These are phyloP conservation scores for Phytophthora multivora DNA, from an alignment of 352 stramenopile species.

Conservation along the genomic window DNA sequence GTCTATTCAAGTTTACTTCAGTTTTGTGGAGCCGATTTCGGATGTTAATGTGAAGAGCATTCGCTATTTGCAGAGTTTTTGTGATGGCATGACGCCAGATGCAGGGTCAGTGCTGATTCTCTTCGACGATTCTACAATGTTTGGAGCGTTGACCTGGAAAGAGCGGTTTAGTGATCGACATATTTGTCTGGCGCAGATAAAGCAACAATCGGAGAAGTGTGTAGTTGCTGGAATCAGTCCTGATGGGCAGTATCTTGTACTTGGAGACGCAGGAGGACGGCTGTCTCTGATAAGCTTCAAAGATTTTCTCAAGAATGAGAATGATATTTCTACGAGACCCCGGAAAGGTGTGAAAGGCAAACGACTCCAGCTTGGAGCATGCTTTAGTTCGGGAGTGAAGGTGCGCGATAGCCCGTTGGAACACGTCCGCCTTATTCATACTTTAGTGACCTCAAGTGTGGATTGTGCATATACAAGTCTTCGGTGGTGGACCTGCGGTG, in stretches of 20 bases:
- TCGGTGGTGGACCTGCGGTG: constrained; percentile 31
- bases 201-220: constrained; percentile 15
- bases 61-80: constrained; percentile 19
- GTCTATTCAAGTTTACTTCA: constrained; percentile 46
- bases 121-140: constrained; percentile 22
- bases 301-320: constrained; percentile 24
- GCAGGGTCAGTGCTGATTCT: constrained; percentile 43
- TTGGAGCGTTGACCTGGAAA: constrained; percentile 58
- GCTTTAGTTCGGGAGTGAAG: constrained; percentile 39
- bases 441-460: not conserved
- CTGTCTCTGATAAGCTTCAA: constrained; percentile 45
- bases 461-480: constrained; percentile 28
- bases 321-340: not conserved
- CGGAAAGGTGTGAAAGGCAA: constrained; percentile 18
- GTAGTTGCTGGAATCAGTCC: constrained; percentile 23
- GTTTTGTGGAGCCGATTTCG: constrained; percentile 45
- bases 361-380: constrained; percentile 28
- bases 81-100: constrained; percentile 26
- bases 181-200: constrained; percentile 41
- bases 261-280: constrained; percentile 31
- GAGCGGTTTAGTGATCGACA: constrained; percentile 62
- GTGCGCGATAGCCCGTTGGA: constrained; percentile 43
- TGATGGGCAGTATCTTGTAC: constrained; percentile 38
- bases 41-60: constrained; percentile 10
- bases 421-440: constrained; percentile 35